These are phyloP conservation scores for Lactarius trivialis DNA, from an alignment of 768 basidiomycete species.

Conservation along the genomic window DNA sequence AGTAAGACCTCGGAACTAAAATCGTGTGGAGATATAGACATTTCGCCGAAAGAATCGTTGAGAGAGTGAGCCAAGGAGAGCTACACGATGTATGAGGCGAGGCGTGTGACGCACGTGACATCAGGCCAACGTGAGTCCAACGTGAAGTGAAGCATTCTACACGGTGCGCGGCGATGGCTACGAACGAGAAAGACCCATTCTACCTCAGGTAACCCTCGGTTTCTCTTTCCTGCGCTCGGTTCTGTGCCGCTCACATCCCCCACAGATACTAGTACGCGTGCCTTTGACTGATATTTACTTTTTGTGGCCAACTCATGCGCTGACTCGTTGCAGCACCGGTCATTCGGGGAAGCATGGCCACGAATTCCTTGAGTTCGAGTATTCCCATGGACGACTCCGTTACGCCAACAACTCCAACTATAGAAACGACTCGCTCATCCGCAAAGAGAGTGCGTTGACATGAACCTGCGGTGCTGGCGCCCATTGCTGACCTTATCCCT, in stretches of 20 bases:
- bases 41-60: no score
- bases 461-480: no score
- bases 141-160: neutral
- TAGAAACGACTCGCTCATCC: slow-evolving; percentile 92
- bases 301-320: slow-evolving; percentile 26
- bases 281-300: slow-evolving; percentile 1
- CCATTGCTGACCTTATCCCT: no score
- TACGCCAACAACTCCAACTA: slow-evolving; percentile 99
- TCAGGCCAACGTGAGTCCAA: neutral
- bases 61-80: no score
- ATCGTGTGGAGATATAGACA: neutral
- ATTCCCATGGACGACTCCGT: slow-evolving; percentile 90
- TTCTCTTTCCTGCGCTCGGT: neutral
- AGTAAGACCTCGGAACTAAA: neutral
- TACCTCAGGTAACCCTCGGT: slow-evolving; percentile 17
- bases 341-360: slow-evolving; percentile 98
- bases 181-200: slow-evolving; percentile 24
- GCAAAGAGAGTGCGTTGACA: slow-evolving; percentile 98
- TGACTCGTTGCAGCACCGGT: slow-evolving; percentile 53
- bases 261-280: slow-evolving; percentile 47
- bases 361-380: slow-evolving; percentile 98
- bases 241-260: neutral
- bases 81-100: no score
- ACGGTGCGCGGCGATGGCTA: slow-evolving; percentile 10
- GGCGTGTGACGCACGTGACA: no score